Evolutionary conservation across 108 stramenopile species (phyloP), one percentile per base, ranked within the genome.

Genomic region (Chaetoceros muelleri): DNA sequence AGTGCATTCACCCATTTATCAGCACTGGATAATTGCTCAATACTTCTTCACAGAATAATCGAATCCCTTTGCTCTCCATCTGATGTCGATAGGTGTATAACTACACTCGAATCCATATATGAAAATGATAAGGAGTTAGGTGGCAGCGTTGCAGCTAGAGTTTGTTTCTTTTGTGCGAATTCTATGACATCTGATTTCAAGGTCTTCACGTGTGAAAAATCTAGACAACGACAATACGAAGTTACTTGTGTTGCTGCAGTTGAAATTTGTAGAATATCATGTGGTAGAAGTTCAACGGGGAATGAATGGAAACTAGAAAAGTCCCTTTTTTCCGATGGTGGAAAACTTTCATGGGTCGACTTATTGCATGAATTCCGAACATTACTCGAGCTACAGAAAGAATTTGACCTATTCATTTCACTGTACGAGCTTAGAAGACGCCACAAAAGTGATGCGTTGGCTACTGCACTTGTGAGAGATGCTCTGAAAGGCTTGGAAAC

Each of bases 1-100:
- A 71, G 84, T 57, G 85, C 85, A n/a, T 92, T 87, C 55, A 64
- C 59, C 28, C 80, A 87, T 50, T 58, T 92, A 17, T 77, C 78
- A 2, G 53, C 53, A 29, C 60, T 71, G 26, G 75, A 85, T 27
- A 68, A 70, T 3, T 85, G 81, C 44, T 65, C 65, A 18, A 53
- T 58, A 18, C 64, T 92, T 24, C 24, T 85, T 17, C 67, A 82
- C 55, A 40, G 34, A 40, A n/a, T n/a, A n/a, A n/a, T n/a, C n/a
- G n/a, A n/a, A n/a, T n/a, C n/a, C n/a, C n/a, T n/a, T n/a, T n/a
- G n/a, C n/a, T n/a, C n/a, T n/a, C n/a, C n/a, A n/a, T n/a, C n/a
- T n/a, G n/a, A n/a, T n/a, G n/a, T n/a, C n/a, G n/a, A n/a, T n/a
- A n/a, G n/a, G n/a, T n/a, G n/a, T n/a, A n/a, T 13, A 40, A 10